Evolutionary conservation across 2,329 filamentous ascomycete genomes (phyloP), one percentile per base, ranked within the genome.

Genomic region (Colletotrichum falcatum): DNA sequence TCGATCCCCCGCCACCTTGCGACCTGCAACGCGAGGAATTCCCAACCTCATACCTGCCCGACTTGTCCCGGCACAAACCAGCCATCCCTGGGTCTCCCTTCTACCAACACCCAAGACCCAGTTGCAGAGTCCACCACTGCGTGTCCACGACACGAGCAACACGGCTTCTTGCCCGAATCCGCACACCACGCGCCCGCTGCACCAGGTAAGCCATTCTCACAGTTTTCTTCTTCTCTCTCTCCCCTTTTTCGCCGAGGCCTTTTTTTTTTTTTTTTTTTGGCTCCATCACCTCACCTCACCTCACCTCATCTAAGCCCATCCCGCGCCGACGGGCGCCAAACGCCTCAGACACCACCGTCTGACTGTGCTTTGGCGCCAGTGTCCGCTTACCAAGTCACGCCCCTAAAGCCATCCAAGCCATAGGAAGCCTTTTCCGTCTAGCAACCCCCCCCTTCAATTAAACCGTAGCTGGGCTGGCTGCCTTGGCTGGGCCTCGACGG

Each of bases 341-440:
- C 16, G 16, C 44, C 54, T 26, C 37, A 30, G 66, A 37, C 26
- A 8, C 44, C 49, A 7, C 30, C 7, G 49, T 11, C 59, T 49
- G 61, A 44, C 48, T 62, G 60, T 16, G 18, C 53, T 69, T 54
- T 49, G 35, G 51, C 53, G 33, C 59, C 59, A 63, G 58, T 67
- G 68, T 46, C 63, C 64, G 51, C 67, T 62, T 44, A 42, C 53
- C 53, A 53, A 63, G 44, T 71, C 53, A 63, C 39, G 56, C 64
- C 55, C 26, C 23, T 46, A 58, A 64, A 64, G 61, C 61, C 61
- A 64, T 56, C 16, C 30, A 61, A 62, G 64, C 64, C 64, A 37
- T 46, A 33, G 51, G n/a, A n/a, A 56, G 61, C 49, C 42, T 56
- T 30, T 48, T 64, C 35, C 48, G 55, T 44, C 35, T 23, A 39